A percentile compares a stretch with the other conserved stretches of the same genome.
Evolutionary conservation across 2,329 filamentous ascomycete species (phyloP).

Genomic region (Endocalyx cinctus): DNA sequence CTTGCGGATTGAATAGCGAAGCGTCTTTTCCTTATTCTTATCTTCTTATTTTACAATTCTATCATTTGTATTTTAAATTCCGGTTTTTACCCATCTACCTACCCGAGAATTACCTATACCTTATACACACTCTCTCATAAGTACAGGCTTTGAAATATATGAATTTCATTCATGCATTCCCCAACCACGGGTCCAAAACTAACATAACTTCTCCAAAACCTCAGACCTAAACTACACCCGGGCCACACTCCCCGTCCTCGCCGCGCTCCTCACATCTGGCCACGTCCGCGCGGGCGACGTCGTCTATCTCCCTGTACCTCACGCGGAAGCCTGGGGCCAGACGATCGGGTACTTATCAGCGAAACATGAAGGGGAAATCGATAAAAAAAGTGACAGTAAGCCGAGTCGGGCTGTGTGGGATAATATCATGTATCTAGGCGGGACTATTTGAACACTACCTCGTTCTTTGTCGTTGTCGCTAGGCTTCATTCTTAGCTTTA

Average conservation of each 20-base stretch:
- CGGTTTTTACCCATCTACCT: no score
- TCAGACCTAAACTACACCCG: slow-evolving; percentile 46
- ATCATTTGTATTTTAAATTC: no score
- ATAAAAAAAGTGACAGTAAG: no score
- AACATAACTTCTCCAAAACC: no score
- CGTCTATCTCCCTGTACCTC: slow-evolving; percentile 54
- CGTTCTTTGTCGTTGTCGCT: no score
- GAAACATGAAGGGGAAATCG: slow-evolving; percentile 40
- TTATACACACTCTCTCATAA: no score
- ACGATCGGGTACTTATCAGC: slow-evolving; percentile 54
- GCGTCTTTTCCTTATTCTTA: slow-evolving; percentile 4
- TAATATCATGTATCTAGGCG: slow-evolving; percentile 53
- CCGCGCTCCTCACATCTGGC: slow-evolving; percentile 49
- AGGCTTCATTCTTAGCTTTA: no score
- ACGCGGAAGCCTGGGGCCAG: slow-evolving; percentile 51
- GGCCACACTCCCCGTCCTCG: slow-evolving; percentile 48
- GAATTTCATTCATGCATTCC: no score
- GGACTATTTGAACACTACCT: slow-evolving; percentile 33
- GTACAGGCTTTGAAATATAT: no score
- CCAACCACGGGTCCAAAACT: no score
- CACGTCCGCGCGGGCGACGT: slow-evolving; percentile 47
- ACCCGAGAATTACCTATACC: no score
- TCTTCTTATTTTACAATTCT: slow-evolving; percentile 1
- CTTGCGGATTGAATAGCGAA: no score
- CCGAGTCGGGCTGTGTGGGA: slow-evolving; percentile 41